These are phyloP conservation scores for Lipomyces sp. DNA, from an alignment of 805 yeast species.

Conservation along the genomic window DNA sequence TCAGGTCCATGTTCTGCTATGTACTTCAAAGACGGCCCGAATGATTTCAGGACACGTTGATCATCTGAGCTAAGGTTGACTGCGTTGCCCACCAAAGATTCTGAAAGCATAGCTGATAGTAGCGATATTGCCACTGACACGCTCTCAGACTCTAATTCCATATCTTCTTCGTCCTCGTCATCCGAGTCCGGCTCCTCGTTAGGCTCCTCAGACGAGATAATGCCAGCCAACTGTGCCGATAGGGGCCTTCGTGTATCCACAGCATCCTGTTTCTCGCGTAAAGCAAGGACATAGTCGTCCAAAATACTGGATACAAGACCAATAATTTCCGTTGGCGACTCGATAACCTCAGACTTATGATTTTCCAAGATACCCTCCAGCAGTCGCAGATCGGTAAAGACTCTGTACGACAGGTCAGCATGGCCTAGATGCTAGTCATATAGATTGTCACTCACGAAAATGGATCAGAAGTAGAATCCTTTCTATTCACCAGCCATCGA, in stretches of 20 bases:
- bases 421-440: neutral
- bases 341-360: conserved; percentile 61
- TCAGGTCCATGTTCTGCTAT: conserved; percentile 31
- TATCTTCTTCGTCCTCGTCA: conserved; percentile 37
- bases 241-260: conserved; percentile 47
- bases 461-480: conserved; percentile 29
- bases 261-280: conserved; percentile 46
- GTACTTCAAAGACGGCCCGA: conserved; percentile 26
- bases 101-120: conserved; percentile 43
- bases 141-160: conserved; percentile 44
- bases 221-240: conserved; percentile 23
- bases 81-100: conserved; percentile 29
- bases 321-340: conserved; percentile 63
- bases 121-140: conserved; percentile 44
- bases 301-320: conserved; percentile 54
- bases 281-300: conserved; percentile 40
- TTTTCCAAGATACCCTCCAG: conserved; percentile 64
- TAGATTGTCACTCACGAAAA: conserved; percentile 18
- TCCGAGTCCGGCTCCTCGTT: conserved; percentile 42
- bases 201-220: conserved; percentile 12
- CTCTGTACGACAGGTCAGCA: conserved; percentile 44
- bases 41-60: conserved; percentile 29
- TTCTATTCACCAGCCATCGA: conserved; percentile 58
- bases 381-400: conserved; percentile 64
- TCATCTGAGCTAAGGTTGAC: conserved; percentile 16